These are phyloP conservation scores for Acaromyces ingoldii DNA, from an alignment of 1,284 basidiomycete genomes.

Conservation along the genomic window DNA sequence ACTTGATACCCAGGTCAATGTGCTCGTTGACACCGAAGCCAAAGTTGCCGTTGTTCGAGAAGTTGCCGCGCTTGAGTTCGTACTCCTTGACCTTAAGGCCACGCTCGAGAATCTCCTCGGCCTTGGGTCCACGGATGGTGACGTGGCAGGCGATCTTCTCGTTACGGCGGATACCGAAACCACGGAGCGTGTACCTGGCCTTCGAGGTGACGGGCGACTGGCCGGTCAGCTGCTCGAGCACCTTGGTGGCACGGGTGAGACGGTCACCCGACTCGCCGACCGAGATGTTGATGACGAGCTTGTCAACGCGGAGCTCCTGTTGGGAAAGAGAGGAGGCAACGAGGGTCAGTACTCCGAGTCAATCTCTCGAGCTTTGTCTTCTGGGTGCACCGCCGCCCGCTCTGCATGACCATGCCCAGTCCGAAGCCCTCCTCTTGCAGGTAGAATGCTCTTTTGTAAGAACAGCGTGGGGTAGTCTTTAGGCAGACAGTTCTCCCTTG, in stretches of 20 bases:
- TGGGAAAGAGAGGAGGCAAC: neutral
- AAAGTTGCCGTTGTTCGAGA: conserved; percentile 97
- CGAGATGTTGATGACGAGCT: conserved; percentile 99
- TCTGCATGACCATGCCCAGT: too few species aligned
- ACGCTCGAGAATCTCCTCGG: conserved; percentile 96
- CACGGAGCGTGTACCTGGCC: conserved; percentile 98
- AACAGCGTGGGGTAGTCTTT: neutral
- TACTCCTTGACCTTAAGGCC: conserved; percentile 99
- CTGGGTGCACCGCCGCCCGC: too few species aligned
- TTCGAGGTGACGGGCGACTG: conserved; percentile 99
- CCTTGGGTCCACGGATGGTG: conserved; percentile 98
- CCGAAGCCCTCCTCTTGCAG: too few species aligned
- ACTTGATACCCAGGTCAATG: conserved; percentile 93
- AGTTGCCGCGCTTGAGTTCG: conserved; percentile 83
- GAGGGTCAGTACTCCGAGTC: neutral
- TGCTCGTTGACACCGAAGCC: conserved; percentile 60
- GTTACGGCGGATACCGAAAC: conserved; percentile 99
- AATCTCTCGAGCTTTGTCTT: neutral
- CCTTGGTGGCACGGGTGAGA: conserved; percentile 97
- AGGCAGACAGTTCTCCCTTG: neutral
- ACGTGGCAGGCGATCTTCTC: conserved; percentile 99
- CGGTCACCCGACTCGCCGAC: conserved; percentile 99
- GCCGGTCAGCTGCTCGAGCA: conserved; percentile 98
- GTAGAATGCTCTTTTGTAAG: too few species aligned
- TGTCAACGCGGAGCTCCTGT: conserved; percentile 90